Evolutionary conservation across 345 rosid genomes (phyloP).

Genomic region (Salix suchowensis): DNA sequence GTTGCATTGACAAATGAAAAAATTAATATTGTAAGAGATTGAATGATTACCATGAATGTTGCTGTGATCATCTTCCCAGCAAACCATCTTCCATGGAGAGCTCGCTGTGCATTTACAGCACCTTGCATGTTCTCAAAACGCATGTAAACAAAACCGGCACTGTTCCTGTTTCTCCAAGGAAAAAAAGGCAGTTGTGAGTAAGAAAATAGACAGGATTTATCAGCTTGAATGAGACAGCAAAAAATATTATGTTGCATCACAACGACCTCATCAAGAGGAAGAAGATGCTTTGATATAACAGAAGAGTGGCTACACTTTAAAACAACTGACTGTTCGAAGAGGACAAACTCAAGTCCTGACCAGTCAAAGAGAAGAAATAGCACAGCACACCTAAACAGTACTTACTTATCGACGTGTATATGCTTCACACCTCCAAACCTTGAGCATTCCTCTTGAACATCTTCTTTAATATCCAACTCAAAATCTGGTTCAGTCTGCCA

Average conservation of each 20-base stretch:
- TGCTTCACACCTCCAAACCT: conserved; percentile 75
- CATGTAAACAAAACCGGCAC: conserved; percentile 81
- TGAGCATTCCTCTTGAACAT: conserved; percentile 75
- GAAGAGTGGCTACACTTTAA: background rate
- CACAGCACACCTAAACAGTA: background rate
- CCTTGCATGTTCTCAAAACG: conserved; percentile 57
- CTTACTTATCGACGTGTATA: conserved; percentile 78
- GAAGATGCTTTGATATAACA: background rate
- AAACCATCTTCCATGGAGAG: conserved; percentile 97
- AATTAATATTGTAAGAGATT: background rate
- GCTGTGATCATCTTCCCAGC: conserved; percentile 98
- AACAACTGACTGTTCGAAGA: background rate
- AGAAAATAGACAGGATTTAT: background rate
- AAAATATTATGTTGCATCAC: background rate
- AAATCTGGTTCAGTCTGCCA: conserved; percentile 80
- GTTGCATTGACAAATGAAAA: background rate
- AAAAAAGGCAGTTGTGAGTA: background rate
- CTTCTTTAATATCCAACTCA: conserved; percentile 86
- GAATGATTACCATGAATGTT: conserved; percentile 57
- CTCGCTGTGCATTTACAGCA: conserved; percentile 68
- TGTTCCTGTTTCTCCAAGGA: conserved; percentile 49
- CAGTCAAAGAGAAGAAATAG: background rate
- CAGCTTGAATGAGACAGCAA: background rate
- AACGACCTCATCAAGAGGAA: background rate
- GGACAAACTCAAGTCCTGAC: background rate